A percentile compares a stretch with the other conserved stretches of the same genome.
phyloP scores from a whole-genome alignment of 192 early-diverging fungal species.

The Phycomyces nitens region DNA sequence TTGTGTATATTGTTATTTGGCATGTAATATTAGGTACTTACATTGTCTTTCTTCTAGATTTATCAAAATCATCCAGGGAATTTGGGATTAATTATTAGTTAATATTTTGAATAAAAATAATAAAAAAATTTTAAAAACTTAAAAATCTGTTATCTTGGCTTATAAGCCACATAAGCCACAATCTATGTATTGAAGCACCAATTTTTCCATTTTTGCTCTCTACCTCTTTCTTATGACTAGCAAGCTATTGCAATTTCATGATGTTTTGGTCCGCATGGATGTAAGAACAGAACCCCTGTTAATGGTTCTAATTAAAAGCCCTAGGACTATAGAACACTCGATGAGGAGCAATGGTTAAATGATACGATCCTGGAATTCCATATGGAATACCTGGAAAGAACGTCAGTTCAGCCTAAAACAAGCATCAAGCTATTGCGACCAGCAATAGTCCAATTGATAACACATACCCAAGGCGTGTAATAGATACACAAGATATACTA shows the following conservation, averaged over 20 bases:
- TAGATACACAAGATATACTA: conserved; percentile 10
- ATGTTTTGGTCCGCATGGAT: conserved; percentile 18
- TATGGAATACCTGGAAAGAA: conserved; percentile 22
- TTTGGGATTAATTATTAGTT: background rate
- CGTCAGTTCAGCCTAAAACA: background rate
- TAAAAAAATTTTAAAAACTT: background rate
- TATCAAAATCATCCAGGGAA: background rate
- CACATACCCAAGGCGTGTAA: conserved; percentile 14
- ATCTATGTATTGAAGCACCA: too few species aligned
- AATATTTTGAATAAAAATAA: conserved; percentile 3
- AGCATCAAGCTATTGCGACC: conserved; percentile 14
- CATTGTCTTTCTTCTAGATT: background rate
- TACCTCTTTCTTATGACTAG: background rate
- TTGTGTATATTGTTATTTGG: background rate
- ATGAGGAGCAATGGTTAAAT: conserved; percentile 15
- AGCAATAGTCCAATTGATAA: conserved; percentile 16
- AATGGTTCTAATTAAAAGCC: background rate
- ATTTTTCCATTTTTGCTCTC: background rate
- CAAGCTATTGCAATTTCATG: conserved; percentile 10
- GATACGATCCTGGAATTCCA: conserved; percentile 28
- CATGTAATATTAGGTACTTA: too few species aligned
- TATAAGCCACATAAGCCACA: too few species aligned
- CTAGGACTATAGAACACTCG: conserved; percentile 16
- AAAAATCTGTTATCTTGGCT: too few species aligned
- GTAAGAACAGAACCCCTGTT: too few species aligned